phyloP scores from a whole-genome alignment of 2,329 filamentous ascomycete species.

The Drechslera avenae region DNA sequence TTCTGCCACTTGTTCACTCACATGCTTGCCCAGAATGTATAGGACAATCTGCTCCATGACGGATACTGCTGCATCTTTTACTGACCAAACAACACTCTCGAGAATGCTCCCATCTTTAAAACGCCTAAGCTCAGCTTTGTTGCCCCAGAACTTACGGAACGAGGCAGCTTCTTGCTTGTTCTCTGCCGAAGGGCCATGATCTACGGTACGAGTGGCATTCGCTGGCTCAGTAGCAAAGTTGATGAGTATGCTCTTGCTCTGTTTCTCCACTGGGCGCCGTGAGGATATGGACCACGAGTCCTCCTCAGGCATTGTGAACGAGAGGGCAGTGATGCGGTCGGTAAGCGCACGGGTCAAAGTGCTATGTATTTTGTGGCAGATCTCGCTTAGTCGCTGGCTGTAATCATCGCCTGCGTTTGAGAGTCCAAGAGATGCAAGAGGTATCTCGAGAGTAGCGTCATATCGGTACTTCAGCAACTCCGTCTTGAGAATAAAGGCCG shows the following conservation, averaged over 20 bases:
- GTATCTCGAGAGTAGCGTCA: conserved; percentile 58
- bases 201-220: conserved; percentile 76
- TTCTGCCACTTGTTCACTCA: conserved; percentile 64
- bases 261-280: conserved; percentile 26
- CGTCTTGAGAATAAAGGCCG: conserved; percentile 74
- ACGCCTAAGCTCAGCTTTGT: conserved; percentile 87
- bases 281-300: conserved; percentile 46
- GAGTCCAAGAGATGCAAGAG: conserved; percentile 39
- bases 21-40: conserved; percentile 72
- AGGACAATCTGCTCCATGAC: conserved; percentile 80
- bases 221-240: conserved; percentile 74
- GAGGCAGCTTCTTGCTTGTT: conserved; percentile 78
- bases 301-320: conserved; percentile 37
- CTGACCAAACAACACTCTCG: conserved; percentile 85
- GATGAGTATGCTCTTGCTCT: conserved; percentile 58
- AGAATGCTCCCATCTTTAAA: conserved; percentile 95
- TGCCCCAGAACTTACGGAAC: conserved; percentile 93
- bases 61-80: conserved; percentile 63
- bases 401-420: conserved; percentile 30
- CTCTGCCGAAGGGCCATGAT: conserved; percentile 86
- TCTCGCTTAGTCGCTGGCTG: conserved; percentile 39
- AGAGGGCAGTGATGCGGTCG: conserved; percentile 72
- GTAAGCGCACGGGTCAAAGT: conserved; percentile 73
- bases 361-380: conserved; percentile 65
- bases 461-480: conserved; percentile 59